Conservation (phyloP, 768 basidiomycete genomes). For the Leucosporidium scottii region DNA sequence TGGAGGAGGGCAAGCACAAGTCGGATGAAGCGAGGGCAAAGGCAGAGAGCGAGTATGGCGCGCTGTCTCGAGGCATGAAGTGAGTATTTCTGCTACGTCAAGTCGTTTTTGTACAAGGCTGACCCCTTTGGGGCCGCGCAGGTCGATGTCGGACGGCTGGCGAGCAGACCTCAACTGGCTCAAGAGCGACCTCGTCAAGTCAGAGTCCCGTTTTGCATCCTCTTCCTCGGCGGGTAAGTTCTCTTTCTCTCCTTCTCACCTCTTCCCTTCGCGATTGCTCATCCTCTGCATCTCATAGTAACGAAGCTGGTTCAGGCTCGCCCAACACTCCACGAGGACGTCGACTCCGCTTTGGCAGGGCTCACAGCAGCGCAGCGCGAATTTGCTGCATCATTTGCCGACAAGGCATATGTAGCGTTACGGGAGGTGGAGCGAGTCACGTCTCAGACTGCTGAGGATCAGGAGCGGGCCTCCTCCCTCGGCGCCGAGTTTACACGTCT, state of each 20-base stretch:
- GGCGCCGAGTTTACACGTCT: slow-evolving; percentile 6
- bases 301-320: neutral
- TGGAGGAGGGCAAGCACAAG: slow-evolving; percentile 38
- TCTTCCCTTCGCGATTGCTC: neutral
- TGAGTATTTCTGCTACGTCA: neutral
- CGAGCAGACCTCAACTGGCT: slow-evolving; percentile 65
- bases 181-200: slow-evolving; percentile 63
- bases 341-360: neutral
- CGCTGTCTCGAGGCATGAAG: slow-evolving; percentile 68
- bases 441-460: neutral
- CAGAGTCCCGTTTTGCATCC: slow-evolving; percentile 50
- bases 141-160: slow-evolving; percentile 58
- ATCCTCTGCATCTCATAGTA: neutral
- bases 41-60: slow-evolving; percentile 73
- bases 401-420: neutral
- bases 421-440: neutral
- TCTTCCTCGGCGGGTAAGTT: neutral
- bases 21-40: slow-evolving; percentile 48
- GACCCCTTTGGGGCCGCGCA: no score
- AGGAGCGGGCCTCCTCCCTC: neutral
- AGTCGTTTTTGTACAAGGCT: no score
- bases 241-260: no score
- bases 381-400: neutral
- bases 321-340: neutral
- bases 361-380: neutral